Percentiles rank a stretch among this genome's conserved stretches.
Conservation (phyloP, 164 flowering plant species). For the Annona squamosa region DNA sequence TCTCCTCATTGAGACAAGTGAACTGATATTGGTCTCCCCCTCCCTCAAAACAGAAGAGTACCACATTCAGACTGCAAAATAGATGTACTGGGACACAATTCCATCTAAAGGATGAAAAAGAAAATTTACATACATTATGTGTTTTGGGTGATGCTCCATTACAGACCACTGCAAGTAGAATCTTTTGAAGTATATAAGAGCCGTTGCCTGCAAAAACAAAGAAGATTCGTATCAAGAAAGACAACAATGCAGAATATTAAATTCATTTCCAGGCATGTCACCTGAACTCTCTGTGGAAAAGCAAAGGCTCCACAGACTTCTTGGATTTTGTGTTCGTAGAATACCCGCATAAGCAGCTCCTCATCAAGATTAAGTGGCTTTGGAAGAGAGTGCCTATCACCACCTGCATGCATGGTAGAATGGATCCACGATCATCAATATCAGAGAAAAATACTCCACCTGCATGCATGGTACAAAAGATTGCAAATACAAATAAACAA, state of each 20-base stretch:
- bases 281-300: conserved; percentile 97
- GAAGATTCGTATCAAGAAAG: background rate
- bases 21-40: no score
- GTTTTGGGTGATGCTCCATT: conserved; percentile 96
- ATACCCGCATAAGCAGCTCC: conserved; percentile 71
- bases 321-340: conserved; percentile 85
- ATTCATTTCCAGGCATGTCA: conserved; percentile 9
- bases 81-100: background rate
- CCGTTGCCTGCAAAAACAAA: conserved; percentile 69
- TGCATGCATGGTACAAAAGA: no score
- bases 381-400: conserved; percentile 62
- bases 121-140: conserved; percentile 58
- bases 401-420: conserved; percentile 13
- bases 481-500: no score
- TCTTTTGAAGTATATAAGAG: conserved; percentile 86
- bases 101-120: background rate
- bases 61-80: background rate
- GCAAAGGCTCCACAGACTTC: conserved; percentile 90
- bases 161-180: conserved; percentile 96
- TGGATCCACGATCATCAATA: background rate
- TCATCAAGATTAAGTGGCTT: conserved; percentile 81
- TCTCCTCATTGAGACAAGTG: no score
- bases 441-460: background rate
- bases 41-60: background rate
- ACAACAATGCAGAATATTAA: background rate